Evolutionary conservation across 2,329 filamentous ascomycete genomes (phyloP).

Genomic region (Colletotrichum musicola): DNA sequence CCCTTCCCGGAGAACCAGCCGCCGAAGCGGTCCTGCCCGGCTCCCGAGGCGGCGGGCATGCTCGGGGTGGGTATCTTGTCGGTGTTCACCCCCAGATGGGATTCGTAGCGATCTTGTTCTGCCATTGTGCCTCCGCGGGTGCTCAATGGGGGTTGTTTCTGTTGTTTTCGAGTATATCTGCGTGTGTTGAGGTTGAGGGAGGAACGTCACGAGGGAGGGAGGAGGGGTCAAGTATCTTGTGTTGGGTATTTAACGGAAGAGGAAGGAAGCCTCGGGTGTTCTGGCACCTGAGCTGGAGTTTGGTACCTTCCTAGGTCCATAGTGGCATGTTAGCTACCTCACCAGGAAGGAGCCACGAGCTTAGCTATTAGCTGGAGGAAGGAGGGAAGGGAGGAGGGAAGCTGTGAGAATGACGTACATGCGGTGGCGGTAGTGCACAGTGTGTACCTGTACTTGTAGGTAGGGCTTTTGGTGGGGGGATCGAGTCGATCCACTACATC

Average conservation of each 20-base stretch:
- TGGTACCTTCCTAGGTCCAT: no score
- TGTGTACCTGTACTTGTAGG: no score
- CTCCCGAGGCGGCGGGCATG: conserved; percentile 33
- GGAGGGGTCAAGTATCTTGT: not conserved
- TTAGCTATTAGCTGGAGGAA: not conserved
- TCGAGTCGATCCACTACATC: conserved; percentile 23
- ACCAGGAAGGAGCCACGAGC: not conserved
- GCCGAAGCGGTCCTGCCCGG: conserved; percentile 32
- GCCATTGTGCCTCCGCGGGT: conserved; percentile 30
- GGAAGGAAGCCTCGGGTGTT: not conserved
- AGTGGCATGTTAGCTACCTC: conserved; percentile 22
- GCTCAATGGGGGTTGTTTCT: conserved; percentile 23
- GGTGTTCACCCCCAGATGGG: conserved; percentile 36
- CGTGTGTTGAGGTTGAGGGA: not conserved
- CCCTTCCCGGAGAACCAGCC: conserved; percentile 33
- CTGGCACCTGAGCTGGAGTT: not conserved
- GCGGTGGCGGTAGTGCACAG: not conserved
- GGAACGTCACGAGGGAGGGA: not conserved
- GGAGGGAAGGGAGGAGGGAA: not conserved
- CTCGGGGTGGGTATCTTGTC: conserved; percentile 29
- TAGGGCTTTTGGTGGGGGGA: not conserved
- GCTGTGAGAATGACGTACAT: conserved; percentile 37
- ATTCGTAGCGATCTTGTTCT: conserved; percentile 41
- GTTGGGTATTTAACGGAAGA: not conserved
- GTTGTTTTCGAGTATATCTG: not conserved